Base-by-base conservation (phyloP, 139 green algal species). In the Deuterostichococcus epilithicus region DNA sequence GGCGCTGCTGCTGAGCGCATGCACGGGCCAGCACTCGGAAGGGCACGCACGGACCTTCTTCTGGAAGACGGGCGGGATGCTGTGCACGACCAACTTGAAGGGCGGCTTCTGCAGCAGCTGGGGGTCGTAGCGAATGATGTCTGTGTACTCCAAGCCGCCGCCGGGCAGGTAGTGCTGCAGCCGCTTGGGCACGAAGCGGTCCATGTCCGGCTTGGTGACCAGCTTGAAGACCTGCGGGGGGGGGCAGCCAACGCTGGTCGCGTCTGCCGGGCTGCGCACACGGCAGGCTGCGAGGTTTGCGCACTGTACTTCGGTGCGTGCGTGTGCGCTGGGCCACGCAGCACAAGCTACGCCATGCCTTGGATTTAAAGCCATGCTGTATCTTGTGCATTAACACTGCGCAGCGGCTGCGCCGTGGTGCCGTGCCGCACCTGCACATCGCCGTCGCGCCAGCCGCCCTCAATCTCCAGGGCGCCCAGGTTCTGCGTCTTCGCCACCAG, bases 61-160 rank as follows among this genome's bases (percentile, higher is more conserved):
- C 63, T 70, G 70, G 35, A 77, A 77, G 33, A 77, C 73, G 20
- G 73, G 73, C 26, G 73, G 33, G 26, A 77, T 77, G 34, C 73
- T 77, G 23, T 44, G 42, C 13, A 77, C 73, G 3, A 33, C 42
- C 6, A 77, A 45, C 20, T 70, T 42, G 44, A 71, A 77, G 32
- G 73, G 73, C 39, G 73, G 52, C 33, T 39, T 59, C 34, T 77
- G 38, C 33, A 77, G 73, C 30, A 70, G 67, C n/a, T 77, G 38
- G 0, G 52, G 33, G 73, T 77, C 58, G 34, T 77, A 77, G 34
- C 52, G 42, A 23, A 77, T 36, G 30, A 77, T 71, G 58, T 77
- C 73, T 35, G 52, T 70, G 73, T 70, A 77, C 0, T 45, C 42
- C 10, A 77, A 32, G 32, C 36, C 68, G 70, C 70, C 70, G 52